These are phyloP conservation scores for Ogataea haglerorum DNA, from an alignment of 805 yeast genomes.

Conservation along the genomic window DNA sequence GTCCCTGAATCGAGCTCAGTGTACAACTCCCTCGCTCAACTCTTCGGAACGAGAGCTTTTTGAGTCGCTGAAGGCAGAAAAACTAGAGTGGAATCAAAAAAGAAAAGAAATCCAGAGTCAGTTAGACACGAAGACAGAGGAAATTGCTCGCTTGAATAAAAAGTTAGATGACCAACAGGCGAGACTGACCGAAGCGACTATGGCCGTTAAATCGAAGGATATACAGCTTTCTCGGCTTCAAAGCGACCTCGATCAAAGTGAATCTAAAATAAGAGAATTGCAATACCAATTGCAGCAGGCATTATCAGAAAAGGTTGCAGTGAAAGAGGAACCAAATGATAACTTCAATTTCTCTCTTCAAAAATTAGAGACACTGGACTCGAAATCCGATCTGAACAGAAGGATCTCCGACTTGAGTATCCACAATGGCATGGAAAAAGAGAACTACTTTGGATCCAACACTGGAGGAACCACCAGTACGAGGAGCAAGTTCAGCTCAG, in stretches of 20 bases:
- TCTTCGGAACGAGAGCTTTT: constrained; percentile 41
- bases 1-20: constrained; percentile 18
- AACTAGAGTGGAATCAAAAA: constrained; percentile 42
- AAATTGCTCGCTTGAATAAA: constrained; percentile 33
- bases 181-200: constrained; percentile 47
- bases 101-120: constrained; percentile 29
- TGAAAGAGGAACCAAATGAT: constrained; percentile 13
- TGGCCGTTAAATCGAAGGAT: constrained; percentile 63
- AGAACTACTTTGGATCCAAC: constrained; percentile 20
- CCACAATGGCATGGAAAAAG: constrained; percentile 23
- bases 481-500: constrained; percentile 19
- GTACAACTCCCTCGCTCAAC: constrained; percentile 14
- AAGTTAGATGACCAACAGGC: constrained; percentile 43
- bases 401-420: constrained; percentile 35
- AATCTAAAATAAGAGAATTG: constrained; percentile 36
- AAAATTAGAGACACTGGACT: constrained; percentile 3
- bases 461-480: constrained; percentile 13
- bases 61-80: constrained; percentile 50
- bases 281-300: constrained; percentile 20
- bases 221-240: constrained; percentile 59
- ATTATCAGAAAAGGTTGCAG: constrained; percentile 12
- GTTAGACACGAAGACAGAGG: constrained; percentile 27
- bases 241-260: constrained; percentile 59
- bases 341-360: constrained; percentile 8
- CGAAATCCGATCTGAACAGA: constrained; percentile 28